Base-by-base conservation (phyloP, 305 asterid genomes). In the Andrographis paniculata region DNA sequence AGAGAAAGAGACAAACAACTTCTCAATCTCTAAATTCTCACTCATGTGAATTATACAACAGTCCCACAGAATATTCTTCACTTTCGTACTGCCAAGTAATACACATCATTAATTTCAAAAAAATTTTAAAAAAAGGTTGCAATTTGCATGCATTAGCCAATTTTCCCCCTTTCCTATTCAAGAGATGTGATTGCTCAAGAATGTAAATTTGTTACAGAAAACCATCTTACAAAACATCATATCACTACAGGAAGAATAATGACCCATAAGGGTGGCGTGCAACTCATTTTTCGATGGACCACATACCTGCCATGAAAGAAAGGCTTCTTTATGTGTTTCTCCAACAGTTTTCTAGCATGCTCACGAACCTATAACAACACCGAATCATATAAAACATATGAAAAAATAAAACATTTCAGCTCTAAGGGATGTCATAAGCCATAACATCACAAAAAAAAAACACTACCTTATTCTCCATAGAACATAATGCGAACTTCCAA, bases 271-370 rank as follows among this genome's bases (percentile, higher is more conserved):
- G 40, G 40, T 35, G n/a, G 40, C n/a, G 40, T n/a, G 40, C 40
- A 35, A 35, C 40, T 35, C 40, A 35, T 35, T 35, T 35, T 27
- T 35, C 5, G 2, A 35, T 35, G 9, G 23, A 44, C 13, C 36
- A 28, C 43, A 35, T 50, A 65, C 58, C 68, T 82, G 95, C 95
- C 71, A 61, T 82, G 82, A 62, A 89, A 89, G 71, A 89, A 89
- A 50, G 98, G 95, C 80, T 89, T 89, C 76, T 42, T 68, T 24
- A 73, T 23, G 73, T 71, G 95, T 66, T 89, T 89, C 81, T 89
- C 98, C 85, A 89, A 69, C 54, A 89, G 95, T 55, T 89, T 89
- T 61, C 98, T 72, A 27, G 94, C 98, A 69, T 89, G 98, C 69
- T 89, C 98, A 42, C 85, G 76, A 31, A 89, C 95, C 98, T 89